These are phyloP conservation scores for Pseudogymnoascus sp. DNA, from an alignment of 2,329 filamentous ascomycete genomes.

Conservation along the genomic window DNA sequence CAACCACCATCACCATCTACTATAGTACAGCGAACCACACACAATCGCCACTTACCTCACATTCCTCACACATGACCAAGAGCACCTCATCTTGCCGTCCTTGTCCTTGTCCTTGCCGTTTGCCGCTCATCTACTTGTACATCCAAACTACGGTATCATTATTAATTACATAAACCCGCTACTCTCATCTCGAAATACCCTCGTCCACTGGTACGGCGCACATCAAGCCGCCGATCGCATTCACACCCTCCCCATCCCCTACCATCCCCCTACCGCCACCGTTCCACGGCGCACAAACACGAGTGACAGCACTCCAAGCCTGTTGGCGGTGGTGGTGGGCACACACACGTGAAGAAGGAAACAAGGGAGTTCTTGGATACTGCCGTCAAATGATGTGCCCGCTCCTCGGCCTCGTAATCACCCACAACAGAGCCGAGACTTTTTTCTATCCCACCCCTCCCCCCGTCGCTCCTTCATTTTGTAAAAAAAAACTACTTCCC, in stretches of 20 bases:
- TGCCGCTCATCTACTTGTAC: not conserved
- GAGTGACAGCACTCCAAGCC: not conserved
- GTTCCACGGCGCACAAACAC: not conserved
- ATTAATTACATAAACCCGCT: not conserved
- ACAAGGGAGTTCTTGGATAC: not conserved
- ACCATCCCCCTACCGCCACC: not conserved
- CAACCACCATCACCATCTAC: not conserved
- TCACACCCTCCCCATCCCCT: not conserved
- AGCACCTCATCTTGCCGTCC: slow-evolving; percentile 8
- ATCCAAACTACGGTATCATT: not conserved
- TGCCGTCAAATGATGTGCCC: slow-evolving; percentile 4
- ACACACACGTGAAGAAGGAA: slow-evolving; percentile 5
- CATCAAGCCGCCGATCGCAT: not conserved
- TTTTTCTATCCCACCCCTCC: not conserved
- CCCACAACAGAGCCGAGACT: not conserved
- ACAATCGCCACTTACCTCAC: slow-evolving; percentile 10
- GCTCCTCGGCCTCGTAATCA: not conserved
- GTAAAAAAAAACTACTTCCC: not conserved
- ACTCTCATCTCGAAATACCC: not conserved
- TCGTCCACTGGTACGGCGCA: not conserved
- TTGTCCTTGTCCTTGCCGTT: not conserved
- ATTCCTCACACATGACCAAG: not conserved
- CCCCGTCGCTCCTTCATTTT: not conserved
- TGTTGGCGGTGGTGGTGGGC: not conserved
- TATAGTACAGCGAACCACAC: too few species aligned